phyloP scores from a whole-genome alignment of 306 rosid species.

The Gynostemma pentaphyllum region DNA sequence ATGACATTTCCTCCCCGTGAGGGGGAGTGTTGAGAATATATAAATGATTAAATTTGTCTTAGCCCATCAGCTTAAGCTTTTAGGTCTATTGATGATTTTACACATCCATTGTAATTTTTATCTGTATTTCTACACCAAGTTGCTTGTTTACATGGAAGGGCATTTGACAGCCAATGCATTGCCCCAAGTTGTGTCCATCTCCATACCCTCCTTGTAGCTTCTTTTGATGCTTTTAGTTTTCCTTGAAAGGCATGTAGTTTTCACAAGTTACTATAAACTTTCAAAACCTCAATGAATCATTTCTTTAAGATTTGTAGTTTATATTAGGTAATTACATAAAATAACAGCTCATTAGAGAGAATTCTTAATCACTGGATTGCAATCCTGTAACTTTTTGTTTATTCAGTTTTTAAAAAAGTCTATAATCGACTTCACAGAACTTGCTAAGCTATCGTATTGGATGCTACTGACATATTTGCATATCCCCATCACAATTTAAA shows the following conservation, averaged over 20 bases:
- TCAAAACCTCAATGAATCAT: neutral
- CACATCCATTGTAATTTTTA: neutral
- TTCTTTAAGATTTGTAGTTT: neutral
- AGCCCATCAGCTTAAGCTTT: too few species aligned
- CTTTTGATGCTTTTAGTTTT: neutral
- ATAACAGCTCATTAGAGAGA: neutral
- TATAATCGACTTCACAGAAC: neutral
- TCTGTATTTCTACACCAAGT: neutral
- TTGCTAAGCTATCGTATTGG: neutral
- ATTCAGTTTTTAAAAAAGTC: neutral
- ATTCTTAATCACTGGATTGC: neutral
- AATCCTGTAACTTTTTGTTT: neutral
- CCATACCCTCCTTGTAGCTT: neutral
- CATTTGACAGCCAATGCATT: neutral
- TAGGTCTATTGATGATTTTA: too few species aligned
- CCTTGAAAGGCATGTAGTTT: neutral
- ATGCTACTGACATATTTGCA: neutral
- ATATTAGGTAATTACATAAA: neutral
- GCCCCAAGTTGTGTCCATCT: neutral
- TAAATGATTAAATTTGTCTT: too few species aligned
- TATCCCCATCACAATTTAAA: neutral
- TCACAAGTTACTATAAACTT: neutral
- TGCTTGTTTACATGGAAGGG: neutral
- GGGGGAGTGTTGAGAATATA: too few species aligned
- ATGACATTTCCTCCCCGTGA: too few species aligned